A percentile compares a stretch with the other conserved stretches of the same genome.
These are phyloP conservation scores for Paramecium biaurelia DNA, from an alignment of 73 alveolate genomes.

Conservation along the genomic window DNA sequence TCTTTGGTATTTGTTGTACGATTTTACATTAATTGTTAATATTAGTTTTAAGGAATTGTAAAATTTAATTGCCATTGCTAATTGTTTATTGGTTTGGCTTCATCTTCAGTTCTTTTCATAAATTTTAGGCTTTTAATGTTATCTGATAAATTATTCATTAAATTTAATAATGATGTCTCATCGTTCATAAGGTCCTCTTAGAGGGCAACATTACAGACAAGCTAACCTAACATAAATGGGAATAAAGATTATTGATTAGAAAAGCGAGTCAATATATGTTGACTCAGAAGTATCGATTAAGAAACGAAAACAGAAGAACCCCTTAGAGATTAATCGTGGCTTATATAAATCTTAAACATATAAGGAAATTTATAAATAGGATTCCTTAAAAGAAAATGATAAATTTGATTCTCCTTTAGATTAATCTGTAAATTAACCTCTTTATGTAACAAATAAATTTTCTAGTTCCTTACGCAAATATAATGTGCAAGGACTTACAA, in stretches of 20 bases:
- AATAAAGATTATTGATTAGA: conserved; percentile 1
- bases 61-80: background rate
- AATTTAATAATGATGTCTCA: background rate
- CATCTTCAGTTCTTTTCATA: conserved; percentile 8
- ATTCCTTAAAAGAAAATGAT: background rate
- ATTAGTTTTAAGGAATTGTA: background rate
- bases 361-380: background rate
- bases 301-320: background rate
- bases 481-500: background rate
- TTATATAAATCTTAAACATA: conserved; percentile 7
- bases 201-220: conserved; percentile 19
- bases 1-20: background rate
- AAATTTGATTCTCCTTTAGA: background rate
- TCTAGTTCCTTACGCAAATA: background rate
- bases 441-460: background rate
- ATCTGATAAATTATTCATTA: conserved; percentile 33
- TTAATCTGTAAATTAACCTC: background rate
- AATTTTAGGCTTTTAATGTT: conserved; percentile 16
- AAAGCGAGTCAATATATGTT: conserved; percentile 4
- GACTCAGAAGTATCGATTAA: conserved; percentile 20
- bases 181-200: conserved; percentile 3
- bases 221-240: conserved; percentile 6
- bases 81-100: background rate
- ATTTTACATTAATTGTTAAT: background rate
- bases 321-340: background rate